Conservation (phyloP, 495 filamentous ascomycete genomes). For the Letharia lupina region DNA sequence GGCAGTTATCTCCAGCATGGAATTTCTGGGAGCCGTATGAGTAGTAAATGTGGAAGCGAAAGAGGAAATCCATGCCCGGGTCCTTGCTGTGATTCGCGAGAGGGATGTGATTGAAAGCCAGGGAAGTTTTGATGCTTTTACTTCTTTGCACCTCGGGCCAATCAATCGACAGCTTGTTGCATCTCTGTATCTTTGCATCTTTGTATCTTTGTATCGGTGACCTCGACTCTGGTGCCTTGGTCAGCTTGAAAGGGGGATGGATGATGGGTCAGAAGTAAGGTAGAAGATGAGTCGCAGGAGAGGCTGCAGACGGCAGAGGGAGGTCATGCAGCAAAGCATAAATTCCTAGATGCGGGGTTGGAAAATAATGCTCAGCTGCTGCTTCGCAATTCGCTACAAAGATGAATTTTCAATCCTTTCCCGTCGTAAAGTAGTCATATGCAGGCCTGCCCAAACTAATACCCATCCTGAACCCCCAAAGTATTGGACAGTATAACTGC, state of each 20-base stretch:
- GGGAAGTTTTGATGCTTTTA: too few relatives aligned
- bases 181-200: neutral
- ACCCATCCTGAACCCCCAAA: neutral
- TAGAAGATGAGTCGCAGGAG: neutral
- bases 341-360: constrained; percentile 1
- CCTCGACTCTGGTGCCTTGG: too few relatives aligned
- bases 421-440: neutral
- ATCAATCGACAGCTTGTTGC: too few relatives aligned
- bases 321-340: constrained; percentile 14
- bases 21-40: neutral
- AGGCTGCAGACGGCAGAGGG: too few relatives aligned
- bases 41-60: neutral
- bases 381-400: neutral
- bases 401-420: neutral
- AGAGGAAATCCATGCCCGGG: too few relatives aligned
- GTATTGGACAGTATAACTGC: neutral
- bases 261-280: neutral
- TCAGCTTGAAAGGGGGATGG: neutral
- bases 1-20: neutral
- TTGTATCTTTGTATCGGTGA: neutral
- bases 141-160: too few relatives aligned
- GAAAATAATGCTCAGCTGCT: neutral
- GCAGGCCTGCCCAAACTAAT: constrained; percentile 18
- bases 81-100: neutral
- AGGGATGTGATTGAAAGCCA: too few relatives aligned